phyloP scores from a whole-genome alignment of 106 monocot genomes.

The Dendrobium nobile region DNA sequence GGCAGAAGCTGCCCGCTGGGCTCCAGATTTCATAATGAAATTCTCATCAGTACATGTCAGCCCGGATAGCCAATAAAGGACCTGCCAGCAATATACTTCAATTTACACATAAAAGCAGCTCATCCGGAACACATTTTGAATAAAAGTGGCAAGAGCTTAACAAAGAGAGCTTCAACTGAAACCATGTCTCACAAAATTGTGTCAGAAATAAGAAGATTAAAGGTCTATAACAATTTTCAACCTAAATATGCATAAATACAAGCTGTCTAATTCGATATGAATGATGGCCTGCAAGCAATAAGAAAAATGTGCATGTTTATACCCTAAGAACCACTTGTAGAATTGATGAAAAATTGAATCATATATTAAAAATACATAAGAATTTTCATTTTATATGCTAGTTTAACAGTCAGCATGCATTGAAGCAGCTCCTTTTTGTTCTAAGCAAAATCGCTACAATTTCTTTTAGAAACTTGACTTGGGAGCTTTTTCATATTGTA shows the following conservation, averaged over 20 bases:
- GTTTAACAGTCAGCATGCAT: not conserved
- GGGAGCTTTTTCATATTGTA: not conserved
- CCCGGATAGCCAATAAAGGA: conserved; percentile 94
- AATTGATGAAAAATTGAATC: not conserved
- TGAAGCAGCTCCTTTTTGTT: not conserved
- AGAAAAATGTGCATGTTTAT: not conserved
- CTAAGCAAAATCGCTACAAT: not conserved
- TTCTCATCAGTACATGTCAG: conserved; percentile 93
- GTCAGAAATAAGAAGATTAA: not conserved
- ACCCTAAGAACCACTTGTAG: not conserved
- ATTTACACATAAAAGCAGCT: not conserved
- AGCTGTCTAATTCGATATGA: not conserved
- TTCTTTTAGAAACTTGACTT: not conserved
- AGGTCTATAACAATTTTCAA: not conserved
- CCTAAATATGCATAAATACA: not conserved
- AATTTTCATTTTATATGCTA: too few relatives aligned
- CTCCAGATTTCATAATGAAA: conserved; percentile 86
- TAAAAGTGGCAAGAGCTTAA: not conserved
- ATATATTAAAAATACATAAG: not conserved
- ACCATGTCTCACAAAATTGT: not conserved
- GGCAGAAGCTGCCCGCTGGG: conserved; percentile 60
- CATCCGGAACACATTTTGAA: not conserved
- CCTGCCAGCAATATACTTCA: conserved; percentile 25
- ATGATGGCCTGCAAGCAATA: not conserved
- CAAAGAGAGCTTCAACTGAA: not conserved